Conservation (phyloP, 148 eudicot genomes). For the Fallopia convolvulus region DNA sequence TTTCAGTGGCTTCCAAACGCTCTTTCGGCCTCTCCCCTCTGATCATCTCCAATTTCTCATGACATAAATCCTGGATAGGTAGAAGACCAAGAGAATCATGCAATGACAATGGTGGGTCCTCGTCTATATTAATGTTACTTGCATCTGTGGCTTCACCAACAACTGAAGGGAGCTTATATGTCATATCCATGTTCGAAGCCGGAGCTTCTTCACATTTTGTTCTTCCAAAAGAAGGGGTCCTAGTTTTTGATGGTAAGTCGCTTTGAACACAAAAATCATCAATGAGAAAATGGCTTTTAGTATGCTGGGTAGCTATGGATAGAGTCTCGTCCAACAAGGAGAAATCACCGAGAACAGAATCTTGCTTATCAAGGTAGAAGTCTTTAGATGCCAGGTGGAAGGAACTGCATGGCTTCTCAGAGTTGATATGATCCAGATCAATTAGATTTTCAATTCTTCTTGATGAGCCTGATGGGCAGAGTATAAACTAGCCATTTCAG, state of each 20-base stretch:
- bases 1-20: not conserved
- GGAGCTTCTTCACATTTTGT: not conserved
- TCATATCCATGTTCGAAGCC: not conserved
- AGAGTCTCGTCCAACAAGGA: not conserved
- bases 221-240: not conserved
- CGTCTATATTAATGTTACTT: not conserved
- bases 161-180: conserved; percentile 2
- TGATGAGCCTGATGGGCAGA: conserved; percentile 2
- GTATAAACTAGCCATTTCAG: not conserved
- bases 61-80: not conserved
- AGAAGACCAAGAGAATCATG: not conserved
- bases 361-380: conserved; percentile 5
- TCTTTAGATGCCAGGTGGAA: not conserved
- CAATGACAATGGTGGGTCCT: not conserved
- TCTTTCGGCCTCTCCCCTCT: not conserved
- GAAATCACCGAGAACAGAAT: not conserved
- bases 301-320: not conserved
- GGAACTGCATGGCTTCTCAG: not conserved
- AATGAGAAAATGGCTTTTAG: not conserved
- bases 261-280: not conserved
- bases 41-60: not conserved
- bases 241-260: not conserved
- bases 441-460: conserved; percentile 7
- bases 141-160: not conserved
- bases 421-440: not conserved